Conservation (phyloP, 352 stramenopile species). For the Phytophthora cryptogea region DNA sequence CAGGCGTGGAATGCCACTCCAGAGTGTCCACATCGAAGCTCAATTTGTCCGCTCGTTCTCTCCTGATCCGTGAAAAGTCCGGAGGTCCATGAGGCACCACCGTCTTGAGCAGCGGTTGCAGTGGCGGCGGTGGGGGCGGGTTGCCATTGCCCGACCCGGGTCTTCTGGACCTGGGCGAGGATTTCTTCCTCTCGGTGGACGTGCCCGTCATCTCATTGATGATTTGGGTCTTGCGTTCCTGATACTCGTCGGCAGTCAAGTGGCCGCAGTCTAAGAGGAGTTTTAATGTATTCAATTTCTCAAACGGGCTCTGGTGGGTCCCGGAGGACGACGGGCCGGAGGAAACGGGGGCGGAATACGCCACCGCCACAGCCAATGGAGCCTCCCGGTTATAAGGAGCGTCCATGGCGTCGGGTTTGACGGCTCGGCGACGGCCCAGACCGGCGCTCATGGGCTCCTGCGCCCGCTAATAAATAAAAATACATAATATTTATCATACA, state of each 20-base stretch:
- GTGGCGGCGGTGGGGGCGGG: slow-evolving; percentile 9
- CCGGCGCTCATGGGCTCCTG: slow-evolving; percentile 16
- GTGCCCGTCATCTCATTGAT: slow-evolving; percentile 90
- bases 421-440: slow-evolving; percentile 16
- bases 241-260: slow-evolving; percentile 77
- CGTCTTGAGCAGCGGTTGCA: slow-evolving; percentile 82
- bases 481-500: too few relatives aligned
- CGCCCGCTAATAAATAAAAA: slow-evolving; percentile 3
- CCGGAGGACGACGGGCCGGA: neutral
- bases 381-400: slow-evolving; percentile 15
- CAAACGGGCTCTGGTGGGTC: slow-evolving; percentile 56
- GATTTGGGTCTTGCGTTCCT: slow-evolving; percentile 85
- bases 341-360: slow-evolving; percentile 17
- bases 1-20: slow-evolving; percentile 71
- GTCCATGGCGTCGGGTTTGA: slow-evolving; percentile 25
- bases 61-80: slow-evolving; percentile 60
- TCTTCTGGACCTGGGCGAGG: slow-evolving; percentile 32
- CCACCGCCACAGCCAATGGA: slow-evolving; percentile 30
- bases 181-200: slow-evolving; percentile 64
- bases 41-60: slow-evolving; percentile 78
- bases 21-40: slow-evolving; percentile 85
- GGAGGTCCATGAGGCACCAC: slow-evolving; percentile 78
- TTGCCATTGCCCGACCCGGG: neutral
- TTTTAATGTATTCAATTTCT: slow-evolving; percentile 89
- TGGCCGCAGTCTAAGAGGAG: slow-evolving; percentile 79